Percentiles rank a stretch among this genome's conserved stretches.
phyloP scores from a whole-genome alignment of 1,284 basidiomycete genomes.

The Apiotrichum siamense region DNA sequence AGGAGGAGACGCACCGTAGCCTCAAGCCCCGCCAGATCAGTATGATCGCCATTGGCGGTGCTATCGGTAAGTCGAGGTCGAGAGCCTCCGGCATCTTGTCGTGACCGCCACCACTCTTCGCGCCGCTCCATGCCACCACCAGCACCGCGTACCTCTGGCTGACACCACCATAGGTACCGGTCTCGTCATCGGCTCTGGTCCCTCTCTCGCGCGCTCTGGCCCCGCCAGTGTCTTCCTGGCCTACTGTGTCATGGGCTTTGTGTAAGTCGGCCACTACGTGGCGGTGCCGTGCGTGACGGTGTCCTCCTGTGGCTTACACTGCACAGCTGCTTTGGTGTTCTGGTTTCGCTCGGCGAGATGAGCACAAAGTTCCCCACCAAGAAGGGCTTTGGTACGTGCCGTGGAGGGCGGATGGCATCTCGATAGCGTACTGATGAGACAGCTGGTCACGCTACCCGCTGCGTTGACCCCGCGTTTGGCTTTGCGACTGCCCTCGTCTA shows the following conservation, averaged over 20 bases:
- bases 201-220: constrained; percentile 46
- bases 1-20: constrained; percentile 17
- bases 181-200: constrained; percentile 62
- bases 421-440: too few species aligned
- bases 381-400: constrained; percentile 44
- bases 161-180: constrained; percentile 51
- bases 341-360: constrained; percentile 46
- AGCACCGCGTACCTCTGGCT: too few species aligned
- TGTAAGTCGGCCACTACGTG: constrained; percentile 21
- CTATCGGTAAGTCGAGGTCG: constrained; percentile 44
- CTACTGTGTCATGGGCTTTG: constrained; percentile 45
- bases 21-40: constrained; percentile 45
- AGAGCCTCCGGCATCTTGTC: background rate
- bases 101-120: too few species aligned
- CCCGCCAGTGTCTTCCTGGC: constrained; percentile 49
- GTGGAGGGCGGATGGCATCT: too few species aligned
- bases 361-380: constrained; percentile 36
- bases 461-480: constrained; percentile 36
- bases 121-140: background rate
- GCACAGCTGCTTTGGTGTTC: constrained; percentile 27
- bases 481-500: constrained; percentile 36
- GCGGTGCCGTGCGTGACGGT: background rate
- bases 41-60: constrained; percentile 48
- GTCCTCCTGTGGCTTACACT: background rate
- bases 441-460: constrained; percentile 38